phyloP scores from a whole-genome alignment of 306 rosid species.

The Dalbergia cochinchinensis region DNA sequence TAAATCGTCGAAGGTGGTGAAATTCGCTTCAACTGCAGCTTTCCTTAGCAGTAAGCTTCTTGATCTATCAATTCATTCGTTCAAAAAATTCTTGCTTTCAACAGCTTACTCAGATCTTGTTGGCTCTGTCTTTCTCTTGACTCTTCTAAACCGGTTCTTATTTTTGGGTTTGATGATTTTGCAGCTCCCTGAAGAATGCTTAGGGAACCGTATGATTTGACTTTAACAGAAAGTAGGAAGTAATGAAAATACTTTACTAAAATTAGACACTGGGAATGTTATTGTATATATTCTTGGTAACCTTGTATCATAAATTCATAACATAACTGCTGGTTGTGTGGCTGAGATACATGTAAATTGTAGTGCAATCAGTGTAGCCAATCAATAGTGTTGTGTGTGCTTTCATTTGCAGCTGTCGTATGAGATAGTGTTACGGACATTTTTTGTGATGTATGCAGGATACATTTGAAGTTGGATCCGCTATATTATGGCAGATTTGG shows the following conservation, averaged over 20 bases:
- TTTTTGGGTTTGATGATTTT: neutral
- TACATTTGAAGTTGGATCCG: slow-evolving; percentile 7
- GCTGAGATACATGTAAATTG: neutral
- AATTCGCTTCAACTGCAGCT: slow-evolving; percentile 13
- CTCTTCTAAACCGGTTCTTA: neutral
- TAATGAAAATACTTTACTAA: neutral
- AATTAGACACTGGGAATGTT: slow-evolving; percentile 13
- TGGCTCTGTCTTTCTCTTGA: neutral
- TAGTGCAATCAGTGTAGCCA: neutral
- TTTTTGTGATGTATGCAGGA: slow-evolving; percentile 39
- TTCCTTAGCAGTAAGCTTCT: slow-evolving; percentile 21
- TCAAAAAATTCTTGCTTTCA: neutral
- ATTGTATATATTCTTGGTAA: neutral
- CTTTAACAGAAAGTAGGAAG: neutral
- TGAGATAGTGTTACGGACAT: slow-evolving; percentile 26
- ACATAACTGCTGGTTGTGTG: slow-evolving; percentile 5
- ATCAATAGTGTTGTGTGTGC: slow-evolving; percentile 2
- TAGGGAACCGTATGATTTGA: neutral
- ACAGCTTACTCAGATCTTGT: slow-evolving; percentile 35
- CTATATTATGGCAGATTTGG: slow-evolving; percentile 74
- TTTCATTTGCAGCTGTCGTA: slow-evolving; percentile 2
- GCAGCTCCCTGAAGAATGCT: neutral
- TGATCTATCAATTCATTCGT: slow-evolving; percentile 38
- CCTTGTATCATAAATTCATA: neutral
- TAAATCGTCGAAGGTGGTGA: neutral